phyloP scores from a whole-genome alignment of 2,329 filamentous ascomycete species.

The Chaetomium strumarium region DNA sequence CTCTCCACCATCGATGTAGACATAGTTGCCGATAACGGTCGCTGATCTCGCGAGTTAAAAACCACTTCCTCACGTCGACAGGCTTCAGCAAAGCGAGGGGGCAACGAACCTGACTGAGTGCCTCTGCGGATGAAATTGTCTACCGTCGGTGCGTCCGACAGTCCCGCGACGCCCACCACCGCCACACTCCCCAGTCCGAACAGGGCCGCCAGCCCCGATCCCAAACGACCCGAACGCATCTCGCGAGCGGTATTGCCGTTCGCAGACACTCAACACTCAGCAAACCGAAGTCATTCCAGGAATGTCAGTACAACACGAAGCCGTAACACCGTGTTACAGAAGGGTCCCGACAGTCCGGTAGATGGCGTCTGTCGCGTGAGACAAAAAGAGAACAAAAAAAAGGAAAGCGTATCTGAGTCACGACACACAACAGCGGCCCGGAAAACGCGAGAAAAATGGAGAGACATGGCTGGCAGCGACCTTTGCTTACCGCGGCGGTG shows the following conservation, averaged over 20 bases:
- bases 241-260: neutral
- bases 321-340: too few species aligned
- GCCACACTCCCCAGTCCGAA: neutral
- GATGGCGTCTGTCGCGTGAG: too few species aligned
- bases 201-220: constrained; percentile 1
- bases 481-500: too few species aligned
- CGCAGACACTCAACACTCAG: neutral
- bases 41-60: constrained; percentile 3
- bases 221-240: neutral
- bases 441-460: too few species aligned
- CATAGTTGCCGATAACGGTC: constrained; percentile 17
- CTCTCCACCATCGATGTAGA: constrained; percentile 22
- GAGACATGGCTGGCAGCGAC: too few species aligned
- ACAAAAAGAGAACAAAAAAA: too few species aligned
- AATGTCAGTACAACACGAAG: too few species aligned
- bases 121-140: constrained; percentile 12
- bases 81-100: neutral
- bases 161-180: neutral
- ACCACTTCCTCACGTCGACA: neutral
- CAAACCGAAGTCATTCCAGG: neutral
- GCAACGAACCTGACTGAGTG: constrained; percentile 6
- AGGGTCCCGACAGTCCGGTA: too few species aligned
- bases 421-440: too few species aligned
- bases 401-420: too few species aligned
- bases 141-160: constrained; percentile 7